phyloP scores from a whole-genome alignment of 2,329 filamentous ascomycete species.

The Nemania diffusa region DNA sequence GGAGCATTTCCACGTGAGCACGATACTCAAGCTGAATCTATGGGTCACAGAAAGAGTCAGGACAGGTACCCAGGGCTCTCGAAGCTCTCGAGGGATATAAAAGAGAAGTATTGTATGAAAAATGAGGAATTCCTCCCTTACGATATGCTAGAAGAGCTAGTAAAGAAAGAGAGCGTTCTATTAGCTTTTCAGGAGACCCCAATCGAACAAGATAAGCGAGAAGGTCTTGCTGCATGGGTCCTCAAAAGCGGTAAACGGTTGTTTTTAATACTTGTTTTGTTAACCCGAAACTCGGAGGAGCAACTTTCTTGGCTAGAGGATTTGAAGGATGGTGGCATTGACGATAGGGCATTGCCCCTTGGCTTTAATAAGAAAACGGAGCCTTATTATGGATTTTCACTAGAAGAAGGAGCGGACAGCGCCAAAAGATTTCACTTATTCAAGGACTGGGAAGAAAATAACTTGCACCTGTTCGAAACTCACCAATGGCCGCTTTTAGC shows the following conservation, averaged over 20 bases:
- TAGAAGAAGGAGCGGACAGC: not conserved
- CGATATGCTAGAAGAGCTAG: constrained; percentile 24
- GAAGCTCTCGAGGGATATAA: not conserved
- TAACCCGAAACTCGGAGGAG: not conserved
- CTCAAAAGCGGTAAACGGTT: constrained; percentile 18
- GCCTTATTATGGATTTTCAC: constrained; percentile 17
- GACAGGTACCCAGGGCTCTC: not conserved
- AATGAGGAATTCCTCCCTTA: constrained; percentile 14
- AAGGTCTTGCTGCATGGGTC: constrained; percentile 24
- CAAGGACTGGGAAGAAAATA: constrained; percentile 19
- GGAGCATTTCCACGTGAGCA: not conserved
- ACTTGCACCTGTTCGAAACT: not conserved
- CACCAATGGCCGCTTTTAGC: constrained; percentile 23
- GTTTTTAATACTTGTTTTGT: constrained; percentile 27
- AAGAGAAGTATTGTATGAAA: not conserved
- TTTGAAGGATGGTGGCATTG: constrained; percentile 13
- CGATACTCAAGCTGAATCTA: not conserved
- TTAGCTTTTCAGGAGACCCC: constrained; percentile 20
- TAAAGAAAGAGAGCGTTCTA: constrained; percentile 18
- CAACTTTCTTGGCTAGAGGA: constrained; percentile 10
- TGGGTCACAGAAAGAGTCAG: not conserved
- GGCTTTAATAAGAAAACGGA: not conserved
- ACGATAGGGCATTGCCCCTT: constrained; percentile 23
- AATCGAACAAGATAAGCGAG: constrained; percentile 6
- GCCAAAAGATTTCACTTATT: constrained; percentile 5